These are phyloP conservation scores for Phlebiopsis gigantea DNA, from an alignment of 768 basidiomycete species.

Conservation along the genomic window DNA sequence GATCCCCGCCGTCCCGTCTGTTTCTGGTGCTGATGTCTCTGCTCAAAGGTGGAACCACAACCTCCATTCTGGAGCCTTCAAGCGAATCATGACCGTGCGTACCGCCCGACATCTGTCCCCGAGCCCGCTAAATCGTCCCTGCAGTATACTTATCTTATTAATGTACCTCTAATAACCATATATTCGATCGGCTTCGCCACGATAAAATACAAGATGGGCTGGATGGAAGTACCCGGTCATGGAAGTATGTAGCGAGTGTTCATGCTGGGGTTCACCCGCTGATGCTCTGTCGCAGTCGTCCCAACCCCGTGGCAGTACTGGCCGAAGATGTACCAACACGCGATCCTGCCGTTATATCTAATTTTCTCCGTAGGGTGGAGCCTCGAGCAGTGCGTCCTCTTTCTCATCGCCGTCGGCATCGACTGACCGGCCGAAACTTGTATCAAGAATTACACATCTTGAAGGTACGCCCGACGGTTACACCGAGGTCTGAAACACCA, in stretches of 20 bases:
- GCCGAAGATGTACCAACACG: constrained; percentile 37
- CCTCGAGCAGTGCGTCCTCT: constrained; percentile 60
- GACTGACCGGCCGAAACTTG: neutral
- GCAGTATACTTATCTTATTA: constrained; percentile 68
- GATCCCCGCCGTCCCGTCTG: neutral
- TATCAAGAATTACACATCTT: constrained; percentile 63
- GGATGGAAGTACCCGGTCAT: constrained; percentile 33
- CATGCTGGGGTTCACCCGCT: neutral
- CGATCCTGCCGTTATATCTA: constrained; percentile 63
- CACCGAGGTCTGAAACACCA: neutral
- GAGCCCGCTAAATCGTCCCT: neutral
- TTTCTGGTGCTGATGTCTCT: neutral
- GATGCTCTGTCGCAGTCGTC: constrained; percentile 37
- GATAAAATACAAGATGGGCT: constrained; percentile 76
- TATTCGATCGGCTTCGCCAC: constrained; percentile 59
- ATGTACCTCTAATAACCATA: constrained; percentile 51
- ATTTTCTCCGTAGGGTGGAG: constrained; percentile 64
- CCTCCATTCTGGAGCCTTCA: constrained; percentile 67
- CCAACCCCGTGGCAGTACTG: constrained; percentile 62
- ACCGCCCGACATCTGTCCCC: neutral
- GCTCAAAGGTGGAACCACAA: constrained; percentile 61
- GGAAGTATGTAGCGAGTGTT: constrained; percentile 54
- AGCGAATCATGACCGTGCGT: constrained; percentile 78
- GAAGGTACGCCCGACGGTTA: constrained; percentile 46
- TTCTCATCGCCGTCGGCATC: neutral